Evolutionary conservation across 2,329 filamentous ascomycete species (phyloP), one percentile per base, ranked within the genome.

Genomic region (Blastomyces emzantsi): DNA sequence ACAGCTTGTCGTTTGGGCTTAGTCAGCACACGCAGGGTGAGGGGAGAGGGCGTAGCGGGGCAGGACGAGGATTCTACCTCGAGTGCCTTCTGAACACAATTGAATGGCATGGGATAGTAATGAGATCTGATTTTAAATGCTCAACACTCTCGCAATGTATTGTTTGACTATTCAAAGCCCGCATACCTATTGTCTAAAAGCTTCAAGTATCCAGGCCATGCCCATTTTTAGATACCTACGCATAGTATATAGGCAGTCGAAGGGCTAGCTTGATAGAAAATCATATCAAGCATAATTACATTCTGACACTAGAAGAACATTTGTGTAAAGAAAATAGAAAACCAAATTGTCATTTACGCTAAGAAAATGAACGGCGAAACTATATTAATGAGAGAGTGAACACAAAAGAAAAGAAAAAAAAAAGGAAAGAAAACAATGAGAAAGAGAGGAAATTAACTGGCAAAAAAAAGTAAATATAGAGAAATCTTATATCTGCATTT

Each of bases 401-500:
- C n/a, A 19, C 7, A n/a, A 2, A 28, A 13, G 49, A 17, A 25
- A 51, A 49, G 6, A 33, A 43, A 43, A 19, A 19, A 28, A 43
- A 17, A 59, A 17, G 11, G n/a, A 45, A 17, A 58, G 25, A 45
- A 7, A 45, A 15, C 36, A 39, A 39, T 39, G 36, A 15, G 49
- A 28, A 11, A 28, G 30, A 15, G 13, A 33, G 25, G 39, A 49
- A 60, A 5, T 22, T 58, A 65, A 39, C 19, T 59, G 43, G 54
- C 25, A 63, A 64, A 51, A 39, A 28, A 57, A 47, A n/a, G n/a
- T 36, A 55, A 60, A 62, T 47, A 64, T 11, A 22, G 30, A 39
- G 28, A 61, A 62, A 63, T 86, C 87, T 70, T 45, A 59, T 62
- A 49, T 52, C 43, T 39, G 30, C 43, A 62, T 49, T 62, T 33